These are phyloP conservation scores for Yueomyces sp. DNA, from an alignment of 805 yeast species.

Conservation along the genomic window DNA sequence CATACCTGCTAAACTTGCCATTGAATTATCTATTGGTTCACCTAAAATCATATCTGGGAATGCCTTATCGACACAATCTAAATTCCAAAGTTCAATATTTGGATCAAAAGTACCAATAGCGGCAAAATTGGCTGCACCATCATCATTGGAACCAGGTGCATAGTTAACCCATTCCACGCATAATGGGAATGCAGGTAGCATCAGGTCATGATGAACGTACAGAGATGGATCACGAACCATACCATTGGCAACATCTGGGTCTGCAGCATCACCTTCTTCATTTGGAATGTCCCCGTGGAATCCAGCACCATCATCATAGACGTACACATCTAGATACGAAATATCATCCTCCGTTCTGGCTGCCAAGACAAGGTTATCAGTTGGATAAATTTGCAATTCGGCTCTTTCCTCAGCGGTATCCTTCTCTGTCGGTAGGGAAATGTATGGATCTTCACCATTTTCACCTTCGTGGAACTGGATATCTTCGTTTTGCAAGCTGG, in stretches of 20 bases:
- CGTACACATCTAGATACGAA: conserved; percentile 82
- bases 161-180: conserved; percentile 92
- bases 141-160: conserved; percentile 39
- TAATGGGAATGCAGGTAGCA: conserved; percentile 94
- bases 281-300: conserved; percentile 57
- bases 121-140: conserved; percentile 72
- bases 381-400: conserved; percentile 76
- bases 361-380: conserved; percentile 80
- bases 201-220: conserved; percentile 90
- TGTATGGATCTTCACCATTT: conserved; percentile 29
- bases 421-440: conserved; percentile 32
- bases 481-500: conserved; percentile 47
- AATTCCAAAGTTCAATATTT: conserved; percentile 91
- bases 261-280: conserved; percentile 48
- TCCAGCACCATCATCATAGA: conserved; percentile 88
- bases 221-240: conserved; percentile 57
- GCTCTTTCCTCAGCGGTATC: conserved; percentile 67
- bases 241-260: conserved; percentile 66
- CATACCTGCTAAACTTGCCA: conserved; percentile 25
- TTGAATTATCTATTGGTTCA: conserved; percentile 40
- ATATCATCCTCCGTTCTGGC: conserved; percentile 94
- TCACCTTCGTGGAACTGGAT: conserved; percentile 44
- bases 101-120: conserved; percentile 98
- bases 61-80: conserved; percentile 84
- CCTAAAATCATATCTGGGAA: conserved; percentile 92